Evolutionary conservation across 1,139 yeast genomes (phyloP), one percentile per base, ranked within the genome.

Genomic region (Suhomyces yuchorum): DNA sequence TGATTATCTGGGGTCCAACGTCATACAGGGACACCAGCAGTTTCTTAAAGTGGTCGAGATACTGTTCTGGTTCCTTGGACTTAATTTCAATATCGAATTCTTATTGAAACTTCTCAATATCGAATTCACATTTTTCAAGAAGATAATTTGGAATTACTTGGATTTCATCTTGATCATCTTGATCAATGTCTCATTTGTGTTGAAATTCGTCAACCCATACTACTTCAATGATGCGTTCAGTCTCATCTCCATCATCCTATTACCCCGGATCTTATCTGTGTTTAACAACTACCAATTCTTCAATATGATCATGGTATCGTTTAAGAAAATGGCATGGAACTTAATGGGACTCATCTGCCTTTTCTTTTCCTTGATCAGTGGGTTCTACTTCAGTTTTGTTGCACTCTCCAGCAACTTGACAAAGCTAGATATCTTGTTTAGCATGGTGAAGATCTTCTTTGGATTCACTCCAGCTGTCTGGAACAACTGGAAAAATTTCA

Each of bases 391-490:
- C 26, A 77, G 81, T 40, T 79, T 81, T 54, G 68, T 80, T 49
- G 78, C 84, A 1, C 72, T 82, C 52, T 80, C 83, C 6, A 61
- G 70, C 22, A 70, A 71, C 34, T 67, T 74, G 53, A 56, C 79
- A 2, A 75, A 77, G n/a, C 65, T 68, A 28, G 75, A 77, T 37
- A 80, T 82, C 28, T 78, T 83, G 18, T 81, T 76, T 60, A 82
- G 78, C 53, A 71, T 81, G 71, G 63, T 81, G 43, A 79, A 80
- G 58, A 71, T 82, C 6, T 74, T 82, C 52, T 81, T 82, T 59
- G 86, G 87, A 1, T 82, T 80, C 58, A 81, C 86, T 0, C 85
- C 86, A 0, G 80, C 84, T 0, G 85, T 82, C 1, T 82, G 87
- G 87, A 71, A 75, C 44, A 77, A 78, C 52, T 81, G 85, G 85